Evolutionary conservation across 176 grass and related monocot genomes (phyloP).

Genomic region (Guadua angustifolia): DNA sequence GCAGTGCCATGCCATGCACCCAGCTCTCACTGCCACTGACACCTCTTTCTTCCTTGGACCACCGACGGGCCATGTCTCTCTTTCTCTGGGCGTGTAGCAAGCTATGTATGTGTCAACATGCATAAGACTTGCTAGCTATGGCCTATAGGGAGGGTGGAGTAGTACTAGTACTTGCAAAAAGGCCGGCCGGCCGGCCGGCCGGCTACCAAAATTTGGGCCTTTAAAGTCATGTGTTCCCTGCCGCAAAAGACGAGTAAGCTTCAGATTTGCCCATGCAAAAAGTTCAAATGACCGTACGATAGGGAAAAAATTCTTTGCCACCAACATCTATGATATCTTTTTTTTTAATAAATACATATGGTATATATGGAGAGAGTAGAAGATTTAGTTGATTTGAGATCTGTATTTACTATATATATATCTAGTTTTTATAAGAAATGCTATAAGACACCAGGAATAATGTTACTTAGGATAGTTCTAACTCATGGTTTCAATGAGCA

Average conservation of each 20-base stretch:
- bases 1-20: slow-evolving; percentile 47
- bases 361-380: no score
- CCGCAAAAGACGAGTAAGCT: slow-evolving; percentile 53
- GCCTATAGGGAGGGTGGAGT: neutral
- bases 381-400: no score
- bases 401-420: no score
- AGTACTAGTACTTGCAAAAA: slow-evolving; percentile 40
- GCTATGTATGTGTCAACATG: no score
- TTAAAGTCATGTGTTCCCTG: slow-evolving; percentile 65
- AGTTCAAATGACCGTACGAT: slow-evolving; percentile 42
- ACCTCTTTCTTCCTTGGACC: neutral
- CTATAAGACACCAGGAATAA: no score
- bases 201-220: slow-evolving; percentile 32
- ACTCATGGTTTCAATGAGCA: no score
- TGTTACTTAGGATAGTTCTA: no score
- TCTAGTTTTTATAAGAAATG: no score
- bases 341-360: no score
- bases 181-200: neutral
- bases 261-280: slow-evolving; percentile 55
- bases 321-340: no score
- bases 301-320: no score
- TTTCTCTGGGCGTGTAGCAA: neutral
- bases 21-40: slow-evolving; percentile 34
- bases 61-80: neutral
- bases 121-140: no score